Evolutionary conservation across 2,329 filamentous ascomycete species (phyloP), one percentile per base, ranked within the genome.

Genomic region (Xylaria sp.): DNA sequence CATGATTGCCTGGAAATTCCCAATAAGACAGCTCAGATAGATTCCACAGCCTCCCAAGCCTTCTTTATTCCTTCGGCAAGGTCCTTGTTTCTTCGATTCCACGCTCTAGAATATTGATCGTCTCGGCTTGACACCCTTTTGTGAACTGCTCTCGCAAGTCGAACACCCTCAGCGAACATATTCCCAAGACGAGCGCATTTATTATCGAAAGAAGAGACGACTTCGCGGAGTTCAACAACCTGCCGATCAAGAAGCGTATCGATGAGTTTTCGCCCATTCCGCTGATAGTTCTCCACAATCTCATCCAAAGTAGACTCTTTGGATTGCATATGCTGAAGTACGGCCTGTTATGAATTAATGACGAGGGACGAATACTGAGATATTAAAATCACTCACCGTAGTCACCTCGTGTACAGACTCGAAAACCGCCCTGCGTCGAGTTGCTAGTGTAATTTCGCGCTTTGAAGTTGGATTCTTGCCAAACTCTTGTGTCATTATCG

Each of bases 211-310:
- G 35, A 53, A 29, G 57, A 13, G 6, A 48, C 23, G 32, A n/a
- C 25, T 42, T 67, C 64, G 2, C 23, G 10, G 12, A 71, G 60
- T 65, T 71, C 69, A 42, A 23, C 58, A 25, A 64, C 54, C 61
- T 71, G 69, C 23, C 61, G 67, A 51, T 65, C 61, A 48, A 69
- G 60, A 47, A 69, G 37, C n/a, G 18, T 53, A 18, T 60, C 35
- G 13, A 65, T 50, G 16, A 69, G 13, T 8, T 54, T 55, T 1
- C 16, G 60, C 2, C 60, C 67, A 54, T 42, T 66, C 65, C 47
- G 66, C 47, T 27, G 44, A 57, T 71, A 71, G 5, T 8, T 63
- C 42, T n/a, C 65, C 16, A 63, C 54, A 9, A 69, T 71, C 18
- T 35, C 55, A 42, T 65, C 47, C 27, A 66, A 37, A 5, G 55